Evolutionary conservation across 2,329 filamentous ascomycete genomes (phyloP).

Genomic region (Colletotrichum agaves): DNA sequence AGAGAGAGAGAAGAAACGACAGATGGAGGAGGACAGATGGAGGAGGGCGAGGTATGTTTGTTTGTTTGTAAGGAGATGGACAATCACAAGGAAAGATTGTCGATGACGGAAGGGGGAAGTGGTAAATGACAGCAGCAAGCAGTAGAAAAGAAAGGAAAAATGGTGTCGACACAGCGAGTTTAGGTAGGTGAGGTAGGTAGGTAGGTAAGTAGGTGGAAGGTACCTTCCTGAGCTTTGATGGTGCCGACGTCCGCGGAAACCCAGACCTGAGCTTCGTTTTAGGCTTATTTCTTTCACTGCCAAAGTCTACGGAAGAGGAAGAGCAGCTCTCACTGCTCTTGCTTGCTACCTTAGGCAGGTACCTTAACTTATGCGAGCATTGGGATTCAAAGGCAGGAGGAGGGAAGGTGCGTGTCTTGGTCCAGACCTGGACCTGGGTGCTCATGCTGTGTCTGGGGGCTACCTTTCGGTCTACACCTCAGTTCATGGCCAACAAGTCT

Average conservation of each 20-base stretch:
- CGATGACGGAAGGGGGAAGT: constrained; percentile 12
- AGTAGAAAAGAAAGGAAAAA: background rate
- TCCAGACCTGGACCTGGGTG: background rate
- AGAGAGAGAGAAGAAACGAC: background rate
- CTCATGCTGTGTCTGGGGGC: background rate
- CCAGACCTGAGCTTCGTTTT: constrained; percentile 16
- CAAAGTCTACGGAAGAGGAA: too few species aligned
- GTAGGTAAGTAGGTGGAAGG: too few species aligned
- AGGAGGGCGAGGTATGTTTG: background rate
- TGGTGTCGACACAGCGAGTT: background rate
- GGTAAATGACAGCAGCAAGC: background rate
- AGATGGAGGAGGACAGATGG: background rate
- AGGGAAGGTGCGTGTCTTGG: background rate
- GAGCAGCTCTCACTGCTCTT: too few species aligned
- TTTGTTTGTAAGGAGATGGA: background rate
- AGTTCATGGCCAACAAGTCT: too few species aligned
- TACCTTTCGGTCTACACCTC: too few species aligned
- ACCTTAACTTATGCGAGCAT: background rate
- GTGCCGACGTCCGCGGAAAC: constrained; percentile 30
- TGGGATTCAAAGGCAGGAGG: background rate
- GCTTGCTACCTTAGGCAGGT: too few species aligned
- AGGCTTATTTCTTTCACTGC: background rate
- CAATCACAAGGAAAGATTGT: constrained; percentile 10
- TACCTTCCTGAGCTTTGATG: constrained; percentile 30
- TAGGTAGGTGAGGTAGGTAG: too few species aligned